These are phyloP conservation scores for Eragrostis curvula DNA, from an alignment of 176 grass and related monocot genomes.

Conservation along the genomic window DNA sequence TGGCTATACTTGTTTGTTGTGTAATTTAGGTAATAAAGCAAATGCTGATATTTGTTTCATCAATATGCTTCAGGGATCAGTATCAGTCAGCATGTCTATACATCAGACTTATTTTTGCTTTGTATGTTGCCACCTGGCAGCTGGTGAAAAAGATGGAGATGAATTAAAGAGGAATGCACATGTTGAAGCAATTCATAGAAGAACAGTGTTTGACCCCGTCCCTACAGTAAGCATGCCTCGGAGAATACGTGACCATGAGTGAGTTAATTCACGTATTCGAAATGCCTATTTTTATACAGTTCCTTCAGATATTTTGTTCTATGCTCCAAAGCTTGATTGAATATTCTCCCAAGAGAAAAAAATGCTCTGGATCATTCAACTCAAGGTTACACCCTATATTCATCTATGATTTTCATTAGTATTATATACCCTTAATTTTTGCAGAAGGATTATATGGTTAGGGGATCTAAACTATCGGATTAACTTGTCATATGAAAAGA, in stretches of 20 bases:
- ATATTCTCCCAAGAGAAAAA: not conserved
- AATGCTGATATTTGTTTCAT: conserved; percentile 21
- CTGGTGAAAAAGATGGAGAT: conserved; percentile 84
- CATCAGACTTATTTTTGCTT: conserved; percentile 88
- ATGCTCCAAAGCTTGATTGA: conserved; percentile 9
- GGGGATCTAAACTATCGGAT: conserved; percentile 96
- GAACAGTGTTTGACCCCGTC: conserved; percentile 68
- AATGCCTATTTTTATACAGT: too few relatives aligned
- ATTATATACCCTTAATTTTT: conserved; percentile 34
- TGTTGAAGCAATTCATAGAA: conserved; percentile 60
- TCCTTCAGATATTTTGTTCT: not conserved
- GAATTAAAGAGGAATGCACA: conserved; percentile 74
- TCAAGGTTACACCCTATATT: conserved; percentile 13
- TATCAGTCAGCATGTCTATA: conserved; percentile 98
- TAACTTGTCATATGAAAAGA: conserved; percentile 73
- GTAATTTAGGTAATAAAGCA: conserved; percentile 3
- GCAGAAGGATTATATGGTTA: conserved; percentile 91
- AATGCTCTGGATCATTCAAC: not conserved
- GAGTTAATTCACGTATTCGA: conserved; percentile 30
- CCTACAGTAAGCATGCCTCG: conserved; percentile 46
- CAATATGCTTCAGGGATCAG: conserved; percentile 66
- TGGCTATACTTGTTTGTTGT: not conserved
- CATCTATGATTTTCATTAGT: conserved; percentile 17
- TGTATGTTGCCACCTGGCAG: conserved; percentile 82
- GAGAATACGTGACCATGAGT: conserved; percentile 79